phyloP scores from a whole-genome alignment of 1,284 basidiomycete genomes.

The Cystobasidium slooffiae region DNA sequence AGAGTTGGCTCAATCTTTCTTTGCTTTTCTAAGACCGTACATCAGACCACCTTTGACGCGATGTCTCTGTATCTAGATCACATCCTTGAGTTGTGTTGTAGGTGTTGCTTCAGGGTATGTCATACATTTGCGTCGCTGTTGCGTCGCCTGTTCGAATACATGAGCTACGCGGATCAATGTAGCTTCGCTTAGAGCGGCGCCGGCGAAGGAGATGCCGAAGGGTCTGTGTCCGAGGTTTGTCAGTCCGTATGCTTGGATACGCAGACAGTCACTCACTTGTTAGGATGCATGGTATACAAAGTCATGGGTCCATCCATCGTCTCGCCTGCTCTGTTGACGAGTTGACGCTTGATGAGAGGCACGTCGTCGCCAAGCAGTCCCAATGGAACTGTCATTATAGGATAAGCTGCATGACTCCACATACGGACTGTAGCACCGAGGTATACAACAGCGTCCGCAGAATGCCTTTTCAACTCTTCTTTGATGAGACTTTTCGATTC shows the following conservation, averaged over 20 bases:
- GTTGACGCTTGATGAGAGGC: not conserved
- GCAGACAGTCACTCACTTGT: not conserved
- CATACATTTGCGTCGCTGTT: conserved; percentile 62
- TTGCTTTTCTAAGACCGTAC: no score
- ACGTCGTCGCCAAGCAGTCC: not conserved
- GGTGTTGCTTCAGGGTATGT: conserved; percentile 67
- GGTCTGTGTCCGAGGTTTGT: conserved; percentile 48
- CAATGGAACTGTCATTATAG: conserved; percentile 25
- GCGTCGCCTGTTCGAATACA: conserved; percentile 61
- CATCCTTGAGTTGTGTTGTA: conserved; percentile 65
- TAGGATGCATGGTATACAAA: not conserved
- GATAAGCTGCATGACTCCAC: conserved; percentile 26
- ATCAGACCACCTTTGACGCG: no score
- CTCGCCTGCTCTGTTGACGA: not conserved
- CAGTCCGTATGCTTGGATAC: not conserved
- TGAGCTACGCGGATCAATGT: conserved; percentile 35
- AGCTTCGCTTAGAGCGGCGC: conserved; percentile 27
- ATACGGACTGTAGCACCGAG: not conserved
- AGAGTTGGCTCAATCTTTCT: no score
- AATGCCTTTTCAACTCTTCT: conserved; percentile 18
- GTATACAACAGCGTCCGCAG: conserved; percentile 1
- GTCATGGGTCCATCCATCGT: not conserved
- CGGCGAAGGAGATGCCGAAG: conserved; percentile 43
- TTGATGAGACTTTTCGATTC: conserved; percentile 2
- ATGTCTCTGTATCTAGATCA: conserved; percentile 52